Evolutionary conservation across 768 basidiomycete species (phyloP), one percentile per base, ranked within the genome.

Genomic region (Crepidotus variabilis): DNA sequence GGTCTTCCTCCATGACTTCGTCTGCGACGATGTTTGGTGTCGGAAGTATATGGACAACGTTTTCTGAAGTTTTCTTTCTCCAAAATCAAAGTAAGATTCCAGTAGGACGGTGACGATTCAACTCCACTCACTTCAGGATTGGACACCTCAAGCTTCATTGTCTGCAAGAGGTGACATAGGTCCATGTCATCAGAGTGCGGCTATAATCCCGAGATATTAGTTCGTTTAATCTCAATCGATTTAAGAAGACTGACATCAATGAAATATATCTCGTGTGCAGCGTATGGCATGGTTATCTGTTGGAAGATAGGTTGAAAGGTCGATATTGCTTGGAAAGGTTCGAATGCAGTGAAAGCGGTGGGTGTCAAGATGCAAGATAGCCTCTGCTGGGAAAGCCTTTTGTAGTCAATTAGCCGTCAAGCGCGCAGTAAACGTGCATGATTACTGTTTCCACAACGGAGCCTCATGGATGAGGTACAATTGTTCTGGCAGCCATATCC

Each of bases 141-240:
- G 2, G 70, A 60, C 34, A 68, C 57, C 28, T 70, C 76, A 9
- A 83, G 68, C 50, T 76, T 77, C 78, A 85, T 77, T 14, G 75
- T 74, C 50, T 79, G 76, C 35, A 86, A 56, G 0, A 85, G 69
- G 48, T 76, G 72, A 63, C 84, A 85, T 23, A 86, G 71, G 66
- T 85, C 80, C 56, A 79, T 66, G 51, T 79, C 76, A 56, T 67
- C 56, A 14, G 65, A 62, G 36, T 59, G 48, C 60, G 65, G 49
- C 22, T 47, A 54, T n/a, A 23, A 55, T 45, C n/a, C 16, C 18
- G 14, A n/a, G 47, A 21, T 9, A 24, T 50, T 21, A 6, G 36
- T 24, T n/a, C 10, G 11, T 21, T 33, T 24, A 20, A 13, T n/a
- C 23, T 22, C 32, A 33, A 11, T 18, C 21, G 2, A 8, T 22